Evolutionary conservation across 2,329 filamentous ascomycete species (phyloP), one percentile per base, ranked within the genome.

Genomic region (Colletotrichum lentis): DNA sequence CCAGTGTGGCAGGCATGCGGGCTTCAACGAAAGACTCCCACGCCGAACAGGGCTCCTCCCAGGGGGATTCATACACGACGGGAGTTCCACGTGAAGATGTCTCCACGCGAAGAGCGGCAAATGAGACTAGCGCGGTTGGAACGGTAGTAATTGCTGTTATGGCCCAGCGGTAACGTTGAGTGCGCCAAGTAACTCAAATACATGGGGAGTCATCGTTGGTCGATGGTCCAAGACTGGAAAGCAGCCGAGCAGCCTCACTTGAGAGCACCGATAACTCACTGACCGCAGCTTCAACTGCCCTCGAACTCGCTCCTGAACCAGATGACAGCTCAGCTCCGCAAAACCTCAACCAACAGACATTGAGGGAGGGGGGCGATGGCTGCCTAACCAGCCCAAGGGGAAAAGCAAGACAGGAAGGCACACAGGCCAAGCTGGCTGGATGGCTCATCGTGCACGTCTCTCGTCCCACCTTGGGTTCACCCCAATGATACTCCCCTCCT

Each of bases 11-110:
- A 47, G 44, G 18, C 49, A 16, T 35, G n/a, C 39, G 61, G 44
- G 55, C 55, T 58, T 46, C 43, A 44, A 43, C 27, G 14, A 46
- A 35, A 50, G 22, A 18, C 24, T 35, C 22, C 47, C 27, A 35
- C 35, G 37, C 44, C 27, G 47, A 14, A 35, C 24, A 68, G 65
- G 65, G 49, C 61, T 47, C 10, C 56, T 64, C 55, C 65, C 31
- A 46, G 65, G 50, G 49, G 49, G 24, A 39, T 41, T 46, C 35
- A 41, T 43, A 46, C 12, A 44, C 50, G 3, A 27, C 55, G 61
- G 35, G 31, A 62, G 52, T 50, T 35, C 65, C 65, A 68, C 65
- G 65, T 68, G 65, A 68, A 68, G 55, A 67, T 64, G 20, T 64
- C 61, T 43, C 64, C 61, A 64, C 61, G 41, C 47, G 24, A 39